These are phyloP conservation scores for Pythium aquatile DNA, from an alignment of 352 stramenopile species.

Conservation along the genomic window DNA sequence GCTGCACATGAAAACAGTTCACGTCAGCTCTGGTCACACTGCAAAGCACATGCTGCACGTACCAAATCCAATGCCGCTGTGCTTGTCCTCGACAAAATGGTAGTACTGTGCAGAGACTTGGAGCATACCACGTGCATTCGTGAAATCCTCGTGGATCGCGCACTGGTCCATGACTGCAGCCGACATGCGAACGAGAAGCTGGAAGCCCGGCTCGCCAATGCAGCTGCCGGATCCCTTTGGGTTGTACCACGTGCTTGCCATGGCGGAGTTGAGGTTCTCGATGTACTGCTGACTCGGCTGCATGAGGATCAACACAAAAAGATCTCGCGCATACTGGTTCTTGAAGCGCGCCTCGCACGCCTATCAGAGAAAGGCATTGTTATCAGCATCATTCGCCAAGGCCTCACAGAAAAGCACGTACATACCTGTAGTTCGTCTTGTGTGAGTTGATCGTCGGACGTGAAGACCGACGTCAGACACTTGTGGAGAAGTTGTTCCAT, in stretches of 20 bases:
- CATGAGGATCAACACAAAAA: constrained; percentile 88
- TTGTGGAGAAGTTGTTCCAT: constrained; percentile 83
- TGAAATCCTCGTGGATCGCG: constrained; percentile 74
- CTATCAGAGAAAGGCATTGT: constrained; percentile 21
- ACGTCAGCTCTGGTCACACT: neutral
- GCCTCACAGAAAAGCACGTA: neutral
- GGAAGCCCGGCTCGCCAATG: constrained; percentile 68
- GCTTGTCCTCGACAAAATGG: constrained; percentile 74
- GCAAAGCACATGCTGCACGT: constrained; percentile 17
- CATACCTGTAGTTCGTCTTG: constrained; percentile 53
- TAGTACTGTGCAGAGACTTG: constrained; percentile 83
- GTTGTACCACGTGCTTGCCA: constrained; percentile 61
- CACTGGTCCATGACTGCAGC: constrained; percentile 74
- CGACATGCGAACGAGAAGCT: constrained; percentile 52
- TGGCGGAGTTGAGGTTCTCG: constrained; percentile 31
- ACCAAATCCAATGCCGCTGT: constrained; percentile 74
- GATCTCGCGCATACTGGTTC: constrained; percentile 61
- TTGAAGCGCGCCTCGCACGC: constrained; percentile 66
- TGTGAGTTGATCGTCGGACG: constrained; percentile 65
- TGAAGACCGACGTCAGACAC: constrained; percentile 79
- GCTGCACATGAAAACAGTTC: constrained; percentile 28
- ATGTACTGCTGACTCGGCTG: constrained; percentile 77
- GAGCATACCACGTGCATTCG: constrained; percentile 71
- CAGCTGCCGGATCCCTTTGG: constrained; percentile 81
- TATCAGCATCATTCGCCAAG: constrained; percentile 1